phyloP scores from a whole-genome alignment of 441 rosid genomes.

The Euphorbia celastroides region DNA sequence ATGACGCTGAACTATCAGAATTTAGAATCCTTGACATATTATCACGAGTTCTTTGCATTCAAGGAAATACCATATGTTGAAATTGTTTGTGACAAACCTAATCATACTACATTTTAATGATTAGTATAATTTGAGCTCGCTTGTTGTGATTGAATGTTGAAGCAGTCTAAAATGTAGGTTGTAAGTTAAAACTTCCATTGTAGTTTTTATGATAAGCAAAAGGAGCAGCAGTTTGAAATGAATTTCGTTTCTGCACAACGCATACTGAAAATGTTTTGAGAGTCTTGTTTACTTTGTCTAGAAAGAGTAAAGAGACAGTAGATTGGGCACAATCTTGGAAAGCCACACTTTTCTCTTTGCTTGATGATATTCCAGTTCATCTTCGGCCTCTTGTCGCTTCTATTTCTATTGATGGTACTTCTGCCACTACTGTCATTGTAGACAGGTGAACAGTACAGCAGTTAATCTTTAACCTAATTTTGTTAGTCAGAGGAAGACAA shows the following conservation, averaged over 20 bases:
- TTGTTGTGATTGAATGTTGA: not conserved
- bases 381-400: constrained; percentile 56
- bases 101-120: not conserved
- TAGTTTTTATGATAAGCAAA: not conserved
- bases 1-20: not conserved
- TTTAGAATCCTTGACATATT: not conserved
- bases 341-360: constrained; percentile 54
- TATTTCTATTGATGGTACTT: constrained; percentile 84
- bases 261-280: constrained; percentile 18
- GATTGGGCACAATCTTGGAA: constrained; percentile 81
- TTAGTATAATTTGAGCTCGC: not conserved
- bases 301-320: constrained; percentile 63
- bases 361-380: constrained; percentile 59
- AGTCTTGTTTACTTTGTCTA: constrained; percentile 48
- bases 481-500: not conserved
- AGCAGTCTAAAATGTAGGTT: too few relatives aligned
- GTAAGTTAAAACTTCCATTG: not conserved
- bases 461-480: not conserved
- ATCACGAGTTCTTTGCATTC: too few relatives aligned
- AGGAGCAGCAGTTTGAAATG: not conserved
- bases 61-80: too few relatives aligned
- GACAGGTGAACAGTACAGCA: constrained; percentile 43
- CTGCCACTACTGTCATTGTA: constrained; percentile 79
- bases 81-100: not conserved
- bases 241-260: not conserved